Evolutionary conservation across 768 basidiomycete genomes (phyloP).

Genomic region (Xerocomellus intermedius): DNA sequence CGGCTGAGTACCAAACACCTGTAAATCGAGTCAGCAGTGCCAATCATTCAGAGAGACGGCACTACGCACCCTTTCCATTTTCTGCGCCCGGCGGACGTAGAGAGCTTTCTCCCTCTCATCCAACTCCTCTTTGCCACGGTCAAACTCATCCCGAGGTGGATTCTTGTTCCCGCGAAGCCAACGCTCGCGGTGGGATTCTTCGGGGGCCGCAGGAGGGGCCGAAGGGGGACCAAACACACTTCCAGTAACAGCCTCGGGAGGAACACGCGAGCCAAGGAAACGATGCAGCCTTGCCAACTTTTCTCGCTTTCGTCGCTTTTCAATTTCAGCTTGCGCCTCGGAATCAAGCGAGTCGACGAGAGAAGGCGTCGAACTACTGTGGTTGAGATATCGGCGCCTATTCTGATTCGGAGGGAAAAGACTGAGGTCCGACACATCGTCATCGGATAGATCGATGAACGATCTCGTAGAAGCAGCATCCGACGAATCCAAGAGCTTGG

Average conservation of each 20-base stretch:
- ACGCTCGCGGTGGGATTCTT: conserved; percentile 34
- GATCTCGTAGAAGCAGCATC: conserved; percentile 39
- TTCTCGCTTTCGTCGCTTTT: conserved; percentile 67
- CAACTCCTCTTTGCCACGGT: conserved; percentile 68
- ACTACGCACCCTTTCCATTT: conserved; percentile 77
- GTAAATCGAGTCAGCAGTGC: conserved; percentile 4
- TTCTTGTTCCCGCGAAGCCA: conserved; percentile 51
- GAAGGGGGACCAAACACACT: conserved; percentile 32
- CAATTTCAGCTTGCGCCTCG: conserved; percentile 57
- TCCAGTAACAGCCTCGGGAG: conserved; percentile 63
- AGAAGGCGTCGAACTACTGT: conserved; percentile 44
- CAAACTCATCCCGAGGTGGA: conserved; percentile 49
- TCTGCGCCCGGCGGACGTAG: conserved; percentile 75
- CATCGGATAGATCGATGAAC: conserved; percentile 66
- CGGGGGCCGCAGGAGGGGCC: conserved; percentile 29
- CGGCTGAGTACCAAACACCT: conserved; percentile 83
- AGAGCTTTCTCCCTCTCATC: conserved; percentile 73
- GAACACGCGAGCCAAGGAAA: conserved; percentile 81
- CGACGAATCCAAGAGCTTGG: conserved; percentile 12
- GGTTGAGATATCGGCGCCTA: conserved; percentile 23
- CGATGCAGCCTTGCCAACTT: conserved; percentile 80
- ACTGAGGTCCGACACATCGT: conserved; percentile 33
- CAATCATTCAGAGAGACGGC: background rate
- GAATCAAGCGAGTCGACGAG: conserved; percentile 48
- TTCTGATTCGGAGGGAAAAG: conserved; percentile 27